Base-by-base conservation (phyloP, 1,139 yeast genomes). In the Diutina neorugosa region DNA sequence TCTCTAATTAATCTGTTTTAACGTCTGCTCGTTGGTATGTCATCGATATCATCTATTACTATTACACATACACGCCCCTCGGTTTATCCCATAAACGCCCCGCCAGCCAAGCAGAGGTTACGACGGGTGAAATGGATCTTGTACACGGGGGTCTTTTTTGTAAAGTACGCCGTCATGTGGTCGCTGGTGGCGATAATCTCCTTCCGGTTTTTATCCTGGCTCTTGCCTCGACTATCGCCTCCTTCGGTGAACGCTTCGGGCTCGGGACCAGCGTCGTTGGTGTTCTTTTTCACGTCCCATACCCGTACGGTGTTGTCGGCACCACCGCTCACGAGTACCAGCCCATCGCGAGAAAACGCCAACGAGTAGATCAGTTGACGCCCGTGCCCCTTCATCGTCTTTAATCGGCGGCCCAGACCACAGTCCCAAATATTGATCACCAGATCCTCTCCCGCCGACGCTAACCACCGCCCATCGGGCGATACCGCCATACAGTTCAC, bases 401-500 rank as follows among this genome's bases (percentile, higher is more conserved):
- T 91, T 58, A 93, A 73, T 54, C 91, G 74, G 58, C 95, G 77
- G 16, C 98, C 98, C 2, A 93, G 80, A 1, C 97, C 96, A 53
- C 88, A 82, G 69, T 94, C 98, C 96, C 98, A 94, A 49, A 94
- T 77, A 63, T 86, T 86, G 50, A 94, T 86, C 20, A 86, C 78
- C 53, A 90, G 84, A 65, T 91, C 98, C 65, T 91, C 98, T 52
- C 96, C 96, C 11, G 96, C 98, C 57, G 93, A 82, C 2, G 98
- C 97, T 55, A 93, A 72, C 95, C 96, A 88, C 62, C 97, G 77
- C 2, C 99, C 99, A 68, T 93, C 97, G 0, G 98, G 98, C 0
- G 96, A 86, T 9, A 89, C 96, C 0, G 96, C 90, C 61, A 89
- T 74, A 48, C 90, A 78, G 59, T 88, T 86, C 42, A 94, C 80